Base-by-base conservation (phyloP, 2,329 filamentous ascomycete species). In the Colletotrichum godetiae region DNA sequence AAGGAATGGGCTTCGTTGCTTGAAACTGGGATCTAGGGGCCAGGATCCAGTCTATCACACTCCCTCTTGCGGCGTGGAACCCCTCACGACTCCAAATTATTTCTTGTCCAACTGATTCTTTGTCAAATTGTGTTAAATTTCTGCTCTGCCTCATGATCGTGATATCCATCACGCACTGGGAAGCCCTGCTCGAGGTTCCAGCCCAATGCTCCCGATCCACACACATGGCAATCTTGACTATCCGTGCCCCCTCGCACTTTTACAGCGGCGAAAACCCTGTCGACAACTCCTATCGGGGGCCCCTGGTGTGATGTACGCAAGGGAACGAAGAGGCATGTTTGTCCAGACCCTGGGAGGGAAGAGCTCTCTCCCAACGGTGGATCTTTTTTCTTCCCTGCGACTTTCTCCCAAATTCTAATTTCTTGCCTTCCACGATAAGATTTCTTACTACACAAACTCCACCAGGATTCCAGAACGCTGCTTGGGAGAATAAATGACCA, bases 261-360 rank as follows among this genome's bases (percentile, higher is more conserved):
- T 19, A 22, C 19, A 49, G 42, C 19, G 42, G 61, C 29, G 10
- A 24, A 55, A 55, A 27, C 52, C 49, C 35, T 46, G 52, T 31
- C 24, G 52, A 27, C 49, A 22, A 8, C 52, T 57, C 33, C 24
- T 27, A 29, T 57, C 52, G 52, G 46, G n/a, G 33, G 27, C 15
- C 62, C 33, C 19, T 65, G 49, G 55, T 19, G 55, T 29, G 70
- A 73, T 73, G 55, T 57, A 46, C 70, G 60, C 70, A 65, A 37
- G 67, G 70, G 29, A 27, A 46, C 11, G 33, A 33, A 49, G 22
- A n/a, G 42, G 29, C n/a, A 27, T 56, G 29, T 31, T 52, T 63
- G 46, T 19, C 60, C 7, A 13, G 52, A 27, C 27, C 31, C 42
- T 53, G 35, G 49, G 22, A 15, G 29, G 13, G 15, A 60, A 55